Conservation (phyloP, 1,139 yeast genomes). For the Hansenula anomala region DNA sequence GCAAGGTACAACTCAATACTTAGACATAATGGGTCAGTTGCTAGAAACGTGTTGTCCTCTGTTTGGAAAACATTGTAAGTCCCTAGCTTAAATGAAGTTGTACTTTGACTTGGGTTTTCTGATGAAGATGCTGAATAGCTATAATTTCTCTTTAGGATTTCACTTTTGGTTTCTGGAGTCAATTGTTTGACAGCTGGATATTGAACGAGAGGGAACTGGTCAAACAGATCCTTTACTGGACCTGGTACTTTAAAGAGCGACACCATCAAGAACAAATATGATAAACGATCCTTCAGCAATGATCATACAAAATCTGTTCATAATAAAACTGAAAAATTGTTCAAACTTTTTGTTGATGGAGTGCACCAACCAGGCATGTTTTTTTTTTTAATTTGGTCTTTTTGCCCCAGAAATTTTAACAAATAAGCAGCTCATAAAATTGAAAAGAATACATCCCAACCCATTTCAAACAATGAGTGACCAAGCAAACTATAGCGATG, state of each 20-base stretch:
- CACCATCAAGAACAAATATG: conserved; percentile 1
- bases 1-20: conserved; percentile 16
- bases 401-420: too few relatives aligned
- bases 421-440: too few relatives aligned
- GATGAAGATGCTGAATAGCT: conserved; percentile 10
- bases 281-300: too few relatives aligned
- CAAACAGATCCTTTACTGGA: conserved; percentile 39
- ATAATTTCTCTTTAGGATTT: conserved; percentile 13
- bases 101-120: not conserved
- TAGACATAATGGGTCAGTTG: conserved; percentile 22
- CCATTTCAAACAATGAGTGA: not conserved
- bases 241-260: conserved; percentile 33
- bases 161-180: conserved; percentile 16
- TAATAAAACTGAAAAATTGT: too few relatives aligned
- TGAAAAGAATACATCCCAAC: too few relatives aligned
- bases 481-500: conserved; percentile 11
- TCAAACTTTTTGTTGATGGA: too few relatives aligned
- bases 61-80: conserved; percentile 19
- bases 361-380: too few relatives aligned
- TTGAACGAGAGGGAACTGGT: conserved; percentile 41
- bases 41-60: conserved; percentile 10
- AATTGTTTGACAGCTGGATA: conserved; percentile 28
- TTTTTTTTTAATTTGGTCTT: too few relatives aligned
- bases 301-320: too few relatives aligned
- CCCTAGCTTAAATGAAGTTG: conserved; percentile 15